Percentiles rank a stretch among this genome's conserved stretches.
Evolutionary conservation across 371 early-diverging fungal genomes (phyloP).

Genomic region (Mortierella sp.): DNA sequence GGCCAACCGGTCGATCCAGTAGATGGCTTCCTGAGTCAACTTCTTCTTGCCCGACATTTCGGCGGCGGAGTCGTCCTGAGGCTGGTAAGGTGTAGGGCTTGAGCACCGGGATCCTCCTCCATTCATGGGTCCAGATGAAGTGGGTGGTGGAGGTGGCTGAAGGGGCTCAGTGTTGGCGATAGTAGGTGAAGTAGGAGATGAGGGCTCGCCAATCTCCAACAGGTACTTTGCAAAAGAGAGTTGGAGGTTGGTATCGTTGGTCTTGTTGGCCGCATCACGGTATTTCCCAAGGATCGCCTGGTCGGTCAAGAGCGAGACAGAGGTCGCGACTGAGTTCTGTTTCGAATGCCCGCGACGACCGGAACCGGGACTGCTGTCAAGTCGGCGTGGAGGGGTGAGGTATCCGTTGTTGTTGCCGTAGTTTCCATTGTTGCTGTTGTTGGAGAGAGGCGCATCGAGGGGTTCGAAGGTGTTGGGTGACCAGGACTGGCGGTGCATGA

Average conservation of each 20-base stretch:
- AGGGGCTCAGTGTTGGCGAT: background rate
- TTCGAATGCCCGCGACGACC: slow-evolving; percentile 29
- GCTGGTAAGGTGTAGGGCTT: background rate
- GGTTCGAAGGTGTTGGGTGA: slow-evolving; percentile 34
- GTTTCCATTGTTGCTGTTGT: background rate
- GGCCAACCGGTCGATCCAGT: slow-evolving; percentile 79
- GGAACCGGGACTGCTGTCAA: slow-evolving; percentile 11
- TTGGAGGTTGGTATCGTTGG: slow-evolving; percentile 72
- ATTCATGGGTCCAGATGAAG: background rate
- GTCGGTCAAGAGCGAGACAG: slow-evolving; percentile 30
- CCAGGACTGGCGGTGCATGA: slow-evolving; percentile 39
- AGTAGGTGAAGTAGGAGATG: background rate
- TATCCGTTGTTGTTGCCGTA: slow-evolving; percentile 8
- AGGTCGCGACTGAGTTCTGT: slow-evolving; percentile 29
- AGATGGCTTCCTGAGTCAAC: slow-evolving; percentile 68
- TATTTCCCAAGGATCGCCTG: slow-evolving; percentile 57
- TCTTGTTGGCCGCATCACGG: slow-evolving; percentile 77
- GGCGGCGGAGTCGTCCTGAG: background rate
- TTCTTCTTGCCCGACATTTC: slow-evolving; percentile 17
- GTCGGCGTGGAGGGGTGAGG: slow-evolving; percentile 32
- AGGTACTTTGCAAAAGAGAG: slow-evolving; percentile 80
- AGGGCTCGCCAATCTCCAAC: slow-evolving; percentile 59
- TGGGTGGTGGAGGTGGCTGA: background rate
- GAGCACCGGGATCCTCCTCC: background rate
- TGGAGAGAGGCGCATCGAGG: slow-evolving; percentile 13